Base-by-base conservation (phyloP, 805 yeast genomes). In the Zygosaccharomyces bailii region DNA sequence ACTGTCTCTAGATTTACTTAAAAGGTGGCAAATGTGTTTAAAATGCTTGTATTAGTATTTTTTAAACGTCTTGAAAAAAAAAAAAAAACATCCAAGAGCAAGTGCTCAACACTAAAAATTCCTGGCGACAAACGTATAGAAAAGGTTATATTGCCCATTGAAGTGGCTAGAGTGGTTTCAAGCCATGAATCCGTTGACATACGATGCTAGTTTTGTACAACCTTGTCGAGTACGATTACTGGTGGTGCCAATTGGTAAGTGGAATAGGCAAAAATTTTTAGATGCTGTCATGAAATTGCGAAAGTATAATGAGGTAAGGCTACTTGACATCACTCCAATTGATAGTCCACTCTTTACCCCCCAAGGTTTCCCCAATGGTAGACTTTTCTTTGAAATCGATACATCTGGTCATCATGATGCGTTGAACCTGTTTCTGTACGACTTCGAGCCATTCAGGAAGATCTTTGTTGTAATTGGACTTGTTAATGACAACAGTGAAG, bases 391-490 rank as follows among this genome's bases (percentile, higher is more conserved):
- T 56, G 81, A 80, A 44, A 79, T 79, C 51, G 63, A 66, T 9
- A 54, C 75, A 0, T 68, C 45, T 6, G 61, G 57, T 7, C 50
- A 54, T 17, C 49, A 75, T 1, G 82, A 78, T 44, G 72, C 71
- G n/a, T 80, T 78, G 32, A 73, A 84, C 20, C 65, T 81, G 5
- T 82, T 84, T 42, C 68, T 91, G 33, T 86, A 84, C 53, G 98
- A 91, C 63, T 80, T 91, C 51, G 97, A 93, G 65, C 96, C 96
- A 1, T 88, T 77, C 64, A 68, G 97, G 41, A 87, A 88, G 58
- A 79, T 85, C 0, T 78, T 87, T 53, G 72, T 83, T 5, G 80
- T 82, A 4, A 60, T 79, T 35, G 84, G 80, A 3, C 51, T 79
- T 19, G 61, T 56, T 4, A 61, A 63, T 42, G 63, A 61, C 45